These are phyloP conservation scores for Trichosporon coremiiforme DNA, from an alignment of 1,284 basidiomycete species.

Conservation along the genomic window DNA sequence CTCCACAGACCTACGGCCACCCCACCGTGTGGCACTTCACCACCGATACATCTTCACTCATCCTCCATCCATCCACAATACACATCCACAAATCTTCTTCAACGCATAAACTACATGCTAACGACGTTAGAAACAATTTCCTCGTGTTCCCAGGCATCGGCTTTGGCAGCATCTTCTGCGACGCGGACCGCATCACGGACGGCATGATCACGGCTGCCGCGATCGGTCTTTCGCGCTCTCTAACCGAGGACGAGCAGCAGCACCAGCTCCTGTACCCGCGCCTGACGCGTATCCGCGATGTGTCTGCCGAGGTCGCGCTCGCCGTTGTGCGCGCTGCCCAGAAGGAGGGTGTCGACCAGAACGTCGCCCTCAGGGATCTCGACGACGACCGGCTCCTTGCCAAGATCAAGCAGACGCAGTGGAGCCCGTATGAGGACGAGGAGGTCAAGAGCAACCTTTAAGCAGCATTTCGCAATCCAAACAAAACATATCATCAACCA, in stretches of 20 bases:
- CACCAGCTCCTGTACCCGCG: conserved; percentile 72
- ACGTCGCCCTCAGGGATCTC: conserved; percentile 37
- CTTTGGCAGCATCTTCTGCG: conserved; percentile 71
- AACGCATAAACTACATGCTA: too few species aligned
- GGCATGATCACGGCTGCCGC: conserved; percentile 60
- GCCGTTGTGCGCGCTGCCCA: conserved; percentile 77
- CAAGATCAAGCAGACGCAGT: conserved; percentile 43
- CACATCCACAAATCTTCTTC: too few species aligned
- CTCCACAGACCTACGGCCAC: not conserved
- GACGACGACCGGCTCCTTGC: conserved; percentile 37
- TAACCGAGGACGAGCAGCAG: conserved; percentile 71
- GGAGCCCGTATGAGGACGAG: conserved; percentile 33
- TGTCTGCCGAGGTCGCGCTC: conserved; percentile 71
- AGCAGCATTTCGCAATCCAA: not conserved
- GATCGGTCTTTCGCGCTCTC: conserved; percentile 73
- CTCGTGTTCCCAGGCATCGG: conserved; percentile 67
- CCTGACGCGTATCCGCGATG: conserved; percentile 77
- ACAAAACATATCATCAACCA: conserved; percentile 10
- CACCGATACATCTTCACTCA: too few species aligned
- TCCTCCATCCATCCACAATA: too few species aligned
- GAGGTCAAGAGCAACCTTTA: conserved; percentile 22
- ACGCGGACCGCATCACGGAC: conserved; percentile 49
- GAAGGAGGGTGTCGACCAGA: conserved; percentile 60
- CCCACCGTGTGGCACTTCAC: conserved; percentile 16
- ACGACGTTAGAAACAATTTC: conserved; percentile 43